Conservation (phyloP, 2,329 filamentous ascomycete genomes). For the Rugonectria rugulosa region DNA sequence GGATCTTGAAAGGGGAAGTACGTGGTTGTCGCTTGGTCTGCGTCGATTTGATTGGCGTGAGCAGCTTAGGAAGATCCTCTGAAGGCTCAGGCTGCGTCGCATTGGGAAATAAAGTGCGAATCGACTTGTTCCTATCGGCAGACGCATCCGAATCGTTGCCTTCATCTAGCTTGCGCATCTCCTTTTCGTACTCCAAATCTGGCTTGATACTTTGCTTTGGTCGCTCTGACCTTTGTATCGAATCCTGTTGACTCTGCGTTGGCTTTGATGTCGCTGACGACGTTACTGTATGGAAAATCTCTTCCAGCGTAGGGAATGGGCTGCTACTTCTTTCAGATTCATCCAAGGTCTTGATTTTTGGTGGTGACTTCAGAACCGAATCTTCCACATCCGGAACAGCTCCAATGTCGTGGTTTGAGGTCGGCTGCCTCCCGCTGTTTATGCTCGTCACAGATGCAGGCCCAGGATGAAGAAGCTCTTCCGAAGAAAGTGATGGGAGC, state of each 20-base stretch:
- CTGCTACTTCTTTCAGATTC: constrained; percentile 42
- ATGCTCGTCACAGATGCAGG: constrained; percentile 47
- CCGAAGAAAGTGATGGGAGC: not conserved
- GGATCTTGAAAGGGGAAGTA: constrained; percentile 35
- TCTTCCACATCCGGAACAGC: constrained; percentile 35
- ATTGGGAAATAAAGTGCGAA: constrained; percentile 42
- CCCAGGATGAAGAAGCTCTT: constrained; percentile 20
- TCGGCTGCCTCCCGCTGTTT: constrained; percentile 59
- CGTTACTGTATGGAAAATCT: constrained; percentile 52
- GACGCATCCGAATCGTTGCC: constrained; percentile 39
- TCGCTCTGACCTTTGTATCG: constrained; percentile 35
- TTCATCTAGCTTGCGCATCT: constrained; percentile 52
- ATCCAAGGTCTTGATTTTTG: constrained; percentile 24
- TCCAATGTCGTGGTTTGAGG: constrained; percentile 48
- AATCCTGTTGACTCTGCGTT: constrained; percentile 45
- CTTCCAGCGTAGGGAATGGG: constrained; percentile 45
- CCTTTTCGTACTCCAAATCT: constrained; percentile 53
- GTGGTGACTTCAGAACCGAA: constrained; percentile 27
- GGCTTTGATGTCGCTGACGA: constrained; percentile 47
- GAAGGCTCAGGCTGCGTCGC: constrained; percentile 40
- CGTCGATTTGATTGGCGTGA: constrained; percentile 11
- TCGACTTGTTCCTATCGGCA: constrained; percentile 35
- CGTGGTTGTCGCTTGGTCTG: constrained; percentile 23
- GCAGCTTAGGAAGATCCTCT: constrained; percentile 2
- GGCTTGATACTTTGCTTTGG: constrained; percentile 35